Evolutionary conservation across 2,329 filamentous ascomycete genomes (phyloP), one percentile per base, ranked within the genome.

Genomic region (Pseudogymnoascus sp.): DNA sequence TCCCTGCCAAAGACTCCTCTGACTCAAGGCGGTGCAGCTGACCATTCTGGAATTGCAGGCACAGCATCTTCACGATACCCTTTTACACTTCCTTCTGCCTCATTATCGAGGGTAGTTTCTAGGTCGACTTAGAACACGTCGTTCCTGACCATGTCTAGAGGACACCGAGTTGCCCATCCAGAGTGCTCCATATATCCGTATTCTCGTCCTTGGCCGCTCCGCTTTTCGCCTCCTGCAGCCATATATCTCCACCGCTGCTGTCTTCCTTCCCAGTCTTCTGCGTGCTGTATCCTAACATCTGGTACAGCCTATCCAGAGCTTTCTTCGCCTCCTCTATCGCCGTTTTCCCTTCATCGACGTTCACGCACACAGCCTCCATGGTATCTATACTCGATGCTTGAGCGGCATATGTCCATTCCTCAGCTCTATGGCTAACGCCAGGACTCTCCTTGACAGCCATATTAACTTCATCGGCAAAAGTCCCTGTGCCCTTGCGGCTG

Each of bases 341-440:
- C 11, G 80, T 67, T 65, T 85, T 80, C 0, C 84, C 84, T 59
- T 78, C 75, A 59, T 87, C 84, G 2, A 87, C 77, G 63, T 79
- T 82, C 67, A 86, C 83, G 7, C 81, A 79, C 9, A 87, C 81
- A 7, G 75, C 72, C 67, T 86, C 83, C 9, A 85, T 76, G 1
- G 79, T 85, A 1, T 78, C 73, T 60, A 85, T 81, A 66, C 84
- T 85, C 65, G 84, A 82, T 2, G 82, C 77, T 61, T 86, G 81
- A 1, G 83, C 80, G 1, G 85, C 83, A 66, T 77, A 79, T 7
- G 84, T 78, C 85, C 85, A 88, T 8, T 80, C 79, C 63, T 79
- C 77, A 57, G 84, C 75, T 43, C 77, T 76, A 33, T 69, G 72
- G 18, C 76, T 73, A 3, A 79, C 70, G 43, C 77, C 74, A 14